Evolutionary conservation across 1,284 basidiomycete species (phyloP), one percentile per base, ranked within the genome.

Genomic region (Quambalaria eucalypti): DNA sequence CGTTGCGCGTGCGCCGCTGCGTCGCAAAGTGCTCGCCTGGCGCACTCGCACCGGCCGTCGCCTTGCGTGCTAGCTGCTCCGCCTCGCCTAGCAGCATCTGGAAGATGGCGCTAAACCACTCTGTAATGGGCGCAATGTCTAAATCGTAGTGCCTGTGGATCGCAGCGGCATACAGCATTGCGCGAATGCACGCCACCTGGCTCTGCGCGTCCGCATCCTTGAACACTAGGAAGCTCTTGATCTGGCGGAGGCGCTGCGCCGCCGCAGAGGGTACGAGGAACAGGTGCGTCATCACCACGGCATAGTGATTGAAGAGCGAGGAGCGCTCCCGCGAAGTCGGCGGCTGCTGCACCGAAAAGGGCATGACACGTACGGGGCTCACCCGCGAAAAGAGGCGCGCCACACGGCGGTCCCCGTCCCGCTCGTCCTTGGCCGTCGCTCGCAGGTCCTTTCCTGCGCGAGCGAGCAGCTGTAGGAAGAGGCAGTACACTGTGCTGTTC

Each of bases 261-360:
- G 84, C 79, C 19, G 82, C 79, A 0, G 79, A 62, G 0, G 85
- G 83, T 48, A 87, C 84, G 36, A 93, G 81, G 65, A 86, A 82
- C 49, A 89, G 81, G 5, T 84, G 84, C n/a, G 89, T 80, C 19
- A 87, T 83, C 63, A 88, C 81, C 14, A 87, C 84, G 42, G 83
- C 83, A 68, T 90, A 86, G 26, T 92, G 85, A 75, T 97, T 96
- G 76, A 87, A 85, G 10, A 96, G 80, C 79, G 86, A 85, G 0
- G 88, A 87, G 1, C 89, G 79, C 51, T 88, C 83, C 0, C 84
- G 83, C 4, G 83, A 64, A 79, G 16, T 77, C 72, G 28, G 79
- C n/a, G 64, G 59, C 2, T 60, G 49, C 1, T 42, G 31, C 19
- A 54, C 52, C 0, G 65, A 64, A 54, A 74, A 74, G 1, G 64